A percentile compares a stretch with the other conserved stretches of the same genome.
Evolutionary conservation across 257 asterid genomes (phyloP).

Genomic region (Solanum acaule): DNA sequence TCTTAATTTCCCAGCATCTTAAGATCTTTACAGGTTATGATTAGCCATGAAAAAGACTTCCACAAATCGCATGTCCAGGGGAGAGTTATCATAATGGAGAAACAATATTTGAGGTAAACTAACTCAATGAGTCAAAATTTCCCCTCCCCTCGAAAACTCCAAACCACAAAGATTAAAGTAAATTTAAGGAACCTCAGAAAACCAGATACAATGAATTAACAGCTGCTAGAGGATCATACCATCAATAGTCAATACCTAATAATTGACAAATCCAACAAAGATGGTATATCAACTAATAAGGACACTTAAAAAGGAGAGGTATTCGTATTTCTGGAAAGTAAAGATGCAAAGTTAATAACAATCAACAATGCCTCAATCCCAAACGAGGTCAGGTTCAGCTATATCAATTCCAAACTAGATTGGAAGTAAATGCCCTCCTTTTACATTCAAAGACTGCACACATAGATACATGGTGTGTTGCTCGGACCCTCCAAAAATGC

Average conservation of each 20-base stretch:
- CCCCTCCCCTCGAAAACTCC: not conserved
- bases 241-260: not conserved
- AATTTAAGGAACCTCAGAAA: not conserved
- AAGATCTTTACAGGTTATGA: not conserved
- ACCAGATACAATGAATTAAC: not conserved
- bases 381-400: not conserved
- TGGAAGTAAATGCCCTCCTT: not conserved
- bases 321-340: not conserved
- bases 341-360: not conserved
- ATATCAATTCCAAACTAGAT: not conserved
- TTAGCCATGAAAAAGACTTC: not conserved
- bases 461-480: not conserved
- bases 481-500: not conserved
- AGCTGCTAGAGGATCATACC: not conserved
- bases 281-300: not conserved
- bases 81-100: not conserved
- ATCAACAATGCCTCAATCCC: not conserved
- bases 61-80: not conserved
- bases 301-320: not conserved
- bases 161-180: not conserved
- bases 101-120: not conserved
- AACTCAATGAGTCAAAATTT: not conserved
- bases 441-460: not conserved
- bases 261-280: not conserved
- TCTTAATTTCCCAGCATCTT: not conserved